Conservation (phyloP, 345 rosid species). For the Citropsis articulata region DNA sequence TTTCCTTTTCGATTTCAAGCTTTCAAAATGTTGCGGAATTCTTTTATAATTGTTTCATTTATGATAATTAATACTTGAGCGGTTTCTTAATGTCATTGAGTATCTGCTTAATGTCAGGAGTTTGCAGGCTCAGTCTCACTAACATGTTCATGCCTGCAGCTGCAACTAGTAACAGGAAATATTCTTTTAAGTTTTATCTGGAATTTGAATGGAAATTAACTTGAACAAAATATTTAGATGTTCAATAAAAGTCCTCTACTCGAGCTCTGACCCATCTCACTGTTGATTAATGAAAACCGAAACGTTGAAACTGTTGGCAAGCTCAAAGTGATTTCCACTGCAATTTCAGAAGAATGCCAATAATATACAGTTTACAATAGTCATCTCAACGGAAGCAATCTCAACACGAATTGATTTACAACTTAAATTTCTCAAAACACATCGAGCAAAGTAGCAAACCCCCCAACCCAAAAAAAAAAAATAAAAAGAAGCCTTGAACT, state of each 20-base stretch:
- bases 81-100: background rate
- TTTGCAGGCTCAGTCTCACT: background rate
- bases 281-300: background rate
- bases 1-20: background rate
- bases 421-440: background rate
- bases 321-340: background rate
- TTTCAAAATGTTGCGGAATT: background rate
- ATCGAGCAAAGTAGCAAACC: background rate
- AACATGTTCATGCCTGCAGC: background rate
- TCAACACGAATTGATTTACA: background rate
- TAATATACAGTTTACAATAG: background rate
- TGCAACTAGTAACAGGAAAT: background rate
- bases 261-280: too few relatives aligned
- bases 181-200: background rate
- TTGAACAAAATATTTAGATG: background rate
- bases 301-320: background rate
- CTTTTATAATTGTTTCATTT: conserved; percentile 10
- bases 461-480: too few relatives aligned
- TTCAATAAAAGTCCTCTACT: background rate
- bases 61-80: background rate
- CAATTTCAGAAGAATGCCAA: background rate
- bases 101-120: background rate
- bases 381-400: background rate
- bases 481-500: background rate
- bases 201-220: background rate